These are phyloP conservation scores for Penstemon barbatus DNA, from an alignment of 257 asterid species.

Conservation along the genomic window DNA sequence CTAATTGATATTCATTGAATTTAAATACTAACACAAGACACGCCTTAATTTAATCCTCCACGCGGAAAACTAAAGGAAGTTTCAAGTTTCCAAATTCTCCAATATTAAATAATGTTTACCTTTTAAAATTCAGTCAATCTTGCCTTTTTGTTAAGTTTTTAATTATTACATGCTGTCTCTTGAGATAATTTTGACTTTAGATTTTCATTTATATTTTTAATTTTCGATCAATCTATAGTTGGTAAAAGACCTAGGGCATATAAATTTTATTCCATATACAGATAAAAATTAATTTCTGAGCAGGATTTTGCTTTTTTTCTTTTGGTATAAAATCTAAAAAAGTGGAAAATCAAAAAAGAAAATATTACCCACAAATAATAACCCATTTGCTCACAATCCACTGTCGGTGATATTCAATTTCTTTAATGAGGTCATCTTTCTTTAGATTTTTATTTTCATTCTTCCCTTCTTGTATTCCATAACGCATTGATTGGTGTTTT, in stretches of 20 bases:
- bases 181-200: not conserved
- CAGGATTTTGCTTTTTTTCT: not conserved
- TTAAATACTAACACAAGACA: not conserved
- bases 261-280: not conserved
- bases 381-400: constrained; percentile 28
- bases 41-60: not conserved
- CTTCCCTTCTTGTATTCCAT: constrained; percentile 3
- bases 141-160: not conserved
- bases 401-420: constrained; percentile 17
- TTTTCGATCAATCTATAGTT: constrained; percentile 26
- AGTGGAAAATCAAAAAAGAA: not conserved
- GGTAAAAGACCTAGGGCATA: constrained; percentile 7
- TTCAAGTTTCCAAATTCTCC: not conserved
- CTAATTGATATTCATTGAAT: too few relatives aligned
- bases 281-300: not conserved
- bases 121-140: constrained; percentile 9
- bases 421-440: constrained; percentile 16
- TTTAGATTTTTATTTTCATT: constrained; percentile 5
- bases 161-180: constrained; percentile 23
- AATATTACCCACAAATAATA: not conserved
- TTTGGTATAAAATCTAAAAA: not conserved
- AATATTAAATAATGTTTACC: not conserved
- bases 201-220: not conserved
- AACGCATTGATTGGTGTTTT: constrained; percentile 29
- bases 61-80: not conserved